Evolutionary conservation across 208 protist species (phyloP).

Genomic region (Trypanosoma rangeli): DNA sequence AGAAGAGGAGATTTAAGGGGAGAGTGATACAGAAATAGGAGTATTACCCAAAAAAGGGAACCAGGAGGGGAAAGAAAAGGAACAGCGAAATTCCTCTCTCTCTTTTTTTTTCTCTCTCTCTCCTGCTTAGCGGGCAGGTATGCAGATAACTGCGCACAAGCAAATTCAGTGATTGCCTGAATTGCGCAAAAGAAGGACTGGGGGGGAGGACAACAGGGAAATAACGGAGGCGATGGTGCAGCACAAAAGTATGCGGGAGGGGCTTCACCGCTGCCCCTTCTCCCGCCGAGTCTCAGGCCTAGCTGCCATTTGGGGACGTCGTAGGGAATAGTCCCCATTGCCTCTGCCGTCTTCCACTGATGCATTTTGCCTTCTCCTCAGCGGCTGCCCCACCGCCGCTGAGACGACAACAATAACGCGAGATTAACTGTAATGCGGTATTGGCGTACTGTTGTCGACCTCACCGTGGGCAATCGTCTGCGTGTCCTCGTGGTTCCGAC

Average conservation of each 20-base stretch:
- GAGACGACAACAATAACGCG: not conserved
- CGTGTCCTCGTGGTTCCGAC: conserved; percentile 32
- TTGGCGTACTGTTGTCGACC: conserved; percentile 25
- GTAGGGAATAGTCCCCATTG: not conserved
- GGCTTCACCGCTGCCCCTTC: not conserved
- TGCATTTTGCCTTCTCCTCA: not conserved
- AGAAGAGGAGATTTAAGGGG: not conserved
- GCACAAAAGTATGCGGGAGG: not conserved
- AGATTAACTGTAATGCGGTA: conserved; percentile 27
- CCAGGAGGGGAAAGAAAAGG: not conserved
- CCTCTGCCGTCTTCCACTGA: not conserved
- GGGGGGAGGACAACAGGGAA: not conserved
- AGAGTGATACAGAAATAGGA: not conserved
- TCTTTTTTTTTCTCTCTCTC: not conserved
- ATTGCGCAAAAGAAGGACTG: not conserved
- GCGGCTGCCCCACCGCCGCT: not conserved
- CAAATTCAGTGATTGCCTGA: not conserved
- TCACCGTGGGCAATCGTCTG: conserved; percentile 27
- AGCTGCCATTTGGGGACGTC: not conserved
- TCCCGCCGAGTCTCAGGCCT: not conserved
- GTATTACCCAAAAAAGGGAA: not conserved
- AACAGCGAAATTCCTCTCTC: not conserved
- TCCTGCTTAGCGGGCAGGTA: not conserved
- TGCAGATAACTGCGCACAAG: not conserved
- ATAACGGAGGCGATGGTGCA: too few relatives aligned